Evolutionary conservation across 2,329 filamentous ascomycete genomes (phyloP), one percentile per base, ranked within the genome.

Genomic region (Graphilbum sp.): DNA sequence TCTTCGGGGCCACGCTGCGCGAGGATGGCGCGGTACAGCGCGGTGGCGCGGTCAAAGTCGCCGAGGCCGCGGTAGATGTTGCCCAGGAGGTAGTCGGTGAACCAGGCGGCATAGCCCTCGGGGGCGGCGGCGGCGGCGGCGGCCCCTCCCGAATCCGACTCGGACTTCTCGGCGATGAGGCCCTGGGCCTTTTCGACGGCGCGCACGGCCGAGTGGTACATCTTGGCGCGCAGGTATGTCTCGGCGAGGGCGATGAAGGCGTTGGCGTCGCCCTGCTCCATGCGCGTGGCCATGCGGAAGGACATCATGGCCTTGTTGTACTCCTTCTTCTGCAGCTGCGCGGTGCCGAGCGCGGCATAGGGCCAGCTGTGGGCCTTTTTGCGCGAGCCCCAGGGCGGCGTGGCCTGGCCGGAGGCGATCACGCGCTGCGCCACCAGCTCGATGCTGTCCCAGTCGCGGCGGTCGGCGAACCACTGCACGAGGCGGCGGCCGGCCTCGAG

Each of bases 231-330:
- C 53, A 95, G 81, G 52, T 98, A 98, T 52, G 86, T 93, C 59
- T 98, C 90, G n/a, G 88, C 90, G 2, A 98, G 67, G 1, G 90
- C 90, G 19, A 98, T 82, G 75, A 88, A 98, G 0, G 84, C 93
- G 58, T 98, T 81, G 51, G 96, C 96, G 55, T 96, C 85, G 32
- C 78, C 65, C 0, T 87, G 85, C 2, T 76, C 73, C 35, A 94
- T 82, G 38, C 88, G 71, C 25, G 98, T 64, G 11, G 90, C 87
- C 2, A 84, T 75, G 51, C 96, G 82, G 54, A 96, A 98, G 0
- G 85, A 93, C 9, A 88, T 77, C 38, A 96, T 86, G 27, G 86
- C 86, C 52, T 84, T 81, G 47, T 77, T 65, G 49, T 88, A 96
- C 43, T 93, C 85, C 53, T 92, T 85, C 53, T 85, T 90, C 59